Conservation (phyloP, 129 eudicot genomes). For the Flaveria ramosissima region DNA sequence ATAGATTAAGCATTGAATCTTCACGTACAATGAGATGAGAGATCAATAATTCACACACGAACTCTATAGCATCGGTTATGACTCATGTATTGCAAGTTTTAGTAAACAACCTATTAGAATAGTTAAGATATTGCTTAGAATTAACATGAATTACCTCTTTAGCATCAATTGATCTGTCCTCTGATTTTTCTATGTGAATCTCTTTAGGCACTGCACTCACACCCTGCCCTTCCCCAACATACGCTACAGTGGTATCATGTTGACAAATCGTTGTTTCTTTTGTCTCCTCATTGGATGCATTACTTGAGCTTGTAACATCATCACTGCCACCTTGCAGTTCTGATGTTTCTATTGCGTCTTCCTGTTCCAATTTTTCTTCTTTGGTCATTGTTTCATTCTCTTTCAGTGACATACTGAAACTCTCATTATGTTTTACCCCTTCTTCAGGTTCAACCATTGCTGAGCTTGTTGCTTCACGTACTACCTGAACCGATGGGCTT, state of each 20-base stretch:
- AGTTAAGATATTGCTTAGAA: conserved; percentile 15
- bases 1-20: neutral
- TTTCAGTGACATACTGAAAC: neutral
- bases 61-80: neutral
- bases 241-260: conserved; percentile 4
- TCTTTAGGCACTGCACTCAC: conserved; percentile 14
- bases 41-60: too few relatives aligned
- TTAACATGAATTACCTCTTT: conserved; percentile 26
- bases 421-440: neutral
- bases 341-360: conserved; percentile 8
- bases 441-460: conserved; percentile 22
- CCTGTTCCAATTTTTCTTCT: neutral
- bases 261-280: conserved; percentile 15
- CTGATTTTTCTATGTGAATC: conserved; percentile 21
- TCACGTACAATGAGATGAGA: neutral
- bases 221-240: conserved; percentile 21
- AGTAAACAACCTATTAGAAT: neutral
- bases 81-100: neutral
- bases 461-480: conserved; percentile 23
- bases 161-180: conserved; percentile 19
- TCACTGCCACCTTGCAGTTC: neutral
- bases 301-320: conserved; percentile 12
- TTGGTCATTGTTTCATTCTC: conserved; percentile 1
- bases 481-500: conserved; percentile 10
- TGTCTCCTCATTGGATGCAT: conserved; percentile 15